Conservation (phyloP, 2,329 filamentous ascomycete genomes). For the Claviceps monticola region DNA sequence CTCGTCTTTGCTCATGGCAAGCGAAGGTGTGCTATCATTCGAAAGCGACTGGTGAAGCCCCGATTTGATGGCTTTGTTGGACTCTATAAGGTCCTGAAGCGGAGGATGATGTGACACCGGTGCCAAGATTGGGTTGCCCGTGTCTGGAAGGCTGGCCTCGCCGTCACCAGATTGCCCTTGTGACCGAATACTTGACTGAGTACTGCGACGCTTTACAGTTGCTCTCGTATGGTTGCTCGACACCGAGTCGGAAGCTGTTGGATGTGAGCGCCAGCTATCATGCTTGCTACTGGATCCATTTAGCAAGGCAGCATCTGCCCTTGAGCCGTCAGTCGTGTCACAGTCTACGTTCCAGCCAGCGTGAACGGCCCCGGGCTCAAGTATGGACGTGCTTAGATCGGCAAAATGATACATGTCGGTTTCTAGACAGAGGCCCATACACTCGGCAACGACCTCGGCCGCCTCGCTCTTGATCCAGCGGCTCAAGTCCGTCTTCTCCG, state of each 20-base stretch:
- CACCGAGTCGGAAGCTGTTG: conserved; percentile 32
- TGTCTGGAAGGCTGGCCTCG: conserved; percentile 22
- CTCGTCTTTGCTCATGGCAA: conserved; percentile 37
- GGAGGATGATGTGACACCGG: conserved; percentile 39
- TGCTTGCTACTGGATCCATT: conserved; percentile 22
- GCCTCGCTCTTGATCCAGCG: conserved; percentile 71
- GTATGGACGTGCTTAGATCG: conserved; percentile 7
- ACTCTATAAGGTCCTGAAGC: conserved; percentile 45
- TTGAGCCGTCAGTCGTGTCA: conserved; percentile 20
- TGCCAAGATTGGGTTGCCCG: conserved; percentile 49
- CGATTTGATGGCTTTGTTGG: conserved; percentile 44
- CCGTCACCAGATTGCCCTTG: conserved; percentile 30
- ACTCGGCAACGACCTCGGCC: conserved; percentile 67
- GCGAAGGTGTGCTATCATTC: conserved; percentile 44
- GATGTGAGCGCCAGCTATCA: conserved; percentile 39
- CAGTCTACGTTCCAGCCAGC: conserved; percentile 11
- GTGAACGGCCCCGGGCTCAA: conserved; percentile 10
- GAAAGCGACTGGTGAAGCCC: conserved; percentile 39
- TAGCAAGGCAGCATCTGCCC: conserved; percentile 25
- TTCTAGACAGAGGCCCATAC: conserved; percentile 49
- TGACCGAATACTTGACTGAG: conserved; percentile 38
- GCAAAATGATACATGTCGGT: conserved; percentile 14
- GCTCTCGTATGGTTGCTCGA: conserved; percentile 25
- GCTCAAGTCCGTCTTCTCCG: conserved; percentile 61
- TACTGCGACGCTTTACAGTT: conserved; percentile 24